Conservation (phyloP, 75 land plant genomes). For the Pseudotsuga menziesii region DNA sequence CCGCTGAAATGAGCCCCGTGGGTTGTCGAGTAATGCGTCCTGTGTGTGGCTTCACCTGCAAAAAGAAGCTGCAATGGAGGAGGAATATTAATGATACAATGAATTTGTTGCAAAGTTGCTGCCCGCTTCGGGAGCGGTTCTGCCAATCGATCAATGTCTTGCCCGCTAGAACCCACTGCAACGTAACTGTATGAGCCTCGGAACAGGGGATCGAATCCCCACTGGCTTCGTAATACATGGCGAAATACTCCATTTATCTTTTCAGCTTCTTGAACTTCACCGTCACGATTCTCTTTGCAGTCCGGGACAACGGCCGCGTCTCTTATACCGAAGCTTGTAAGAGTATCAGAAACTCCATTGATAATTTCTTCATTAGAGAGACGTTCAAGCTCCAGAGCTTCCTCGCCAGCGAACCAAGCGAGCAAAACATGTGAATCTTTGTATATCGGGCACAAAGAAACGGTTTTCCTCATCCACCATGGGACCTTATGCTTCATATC, state of each 20-base stretch:
- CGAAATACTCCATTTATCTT: slow-evolving; percentile 8
- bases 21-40: slow-evolving; percentile 83
- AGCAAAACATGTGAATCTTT: slow-evolving; percentile 46
- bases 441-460: slow-evolving; percentile 64
- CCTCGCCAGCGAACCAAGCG: slow-evolving; percentile 71
- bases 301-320: background rate
- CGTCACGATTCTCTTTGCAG: slow-evolving; percentile 5
- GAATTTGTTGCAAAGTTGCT: background rate
- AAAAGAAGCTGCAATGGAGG: slow-evolving; percentile 70
- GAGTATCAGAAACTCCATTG: slow-evolving; percentile 55
- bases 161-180: slow-evolving; percentile 75
- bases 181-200: slow-evolving; percentile 82
- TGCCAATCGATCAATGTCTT: slow-evolving; percentile 62
- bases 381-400: slow-evolving; percentile 64
- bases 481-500: slow-evolving; percentile 38
- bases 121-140: slow-evolving; percentile 54
- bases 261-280: background rate
- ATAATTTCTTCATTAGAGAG: slow-evolving; percentile 58
- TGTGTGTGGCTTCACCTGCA: slow-evolving; percentile 91
- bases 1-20: slow-evolving; percentile 94
- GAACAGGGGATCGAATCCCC: slow-evolving; percentile 79
- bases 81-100: background rate
- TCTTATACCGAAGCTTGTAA: slow-evolving; percentile 29
- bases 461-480: slow-evolving; percentile 68
- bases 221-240: slow-evolving; percentile 38